These are phyloP conservation scores for Phallus indusiatus DNA, from an alignment of 768 basidiomycete genomes.

Conservation along the genomic window DNA sequence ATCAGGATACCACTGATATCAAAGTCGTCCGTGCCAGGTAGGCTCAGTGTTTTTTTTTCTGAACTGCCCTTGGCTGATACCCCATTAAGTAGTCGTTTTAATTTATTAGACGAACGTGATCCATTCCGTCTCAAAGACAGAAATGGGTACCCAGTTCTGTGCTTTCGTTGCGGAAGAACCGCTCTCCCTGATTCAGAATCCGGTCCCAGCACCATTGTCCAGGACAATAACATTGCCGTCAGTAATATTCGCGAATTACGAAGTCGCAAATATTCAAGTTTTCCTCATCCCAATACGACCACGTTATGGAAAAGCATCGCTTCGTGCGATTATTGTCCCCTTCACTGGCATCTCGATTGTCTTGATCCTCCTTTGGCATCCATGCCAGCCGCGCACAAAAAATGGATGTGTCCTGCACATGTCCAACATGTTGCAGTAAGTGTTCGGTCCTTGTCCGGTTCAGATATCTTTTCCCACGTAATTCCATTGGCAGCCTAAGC, in stretches of 20 bases:
- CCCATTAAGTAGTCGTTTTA: slow-evolving; percentile 54
- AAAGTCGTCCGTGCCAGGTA: slow-evolving; percentile 79
- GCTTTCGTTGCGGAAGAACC: slow-evolving; percentile 82
- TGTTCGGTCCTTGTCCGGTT: slow-evolving; percentile 10
- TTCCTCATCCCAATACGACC: background rate
- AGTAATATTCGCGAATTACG: background rate
- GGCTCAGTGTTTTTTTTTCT: slow-evolving; percentile 18
- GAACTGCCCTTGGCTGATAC: background rate
- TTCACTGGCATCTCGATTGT: slow-evolving; percentile 97
- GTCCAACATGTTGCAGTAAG: slow-evolving; percentile 78
- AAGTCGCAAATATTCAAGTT: background rate
- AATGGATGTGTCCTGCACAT: slow-evolving; percentile 99
- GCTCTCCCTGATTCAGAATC: slow-evolving; percentile 32
- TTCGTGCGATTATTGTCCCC: slow-evolving; percentile 89
- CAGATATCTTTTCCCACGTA: background rate
- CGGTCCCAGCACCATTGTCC: background rate
- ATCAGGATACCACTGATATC: slow-evolving; percentile 69
- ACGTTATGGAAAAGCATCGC: slow-evolving; percentile 65
- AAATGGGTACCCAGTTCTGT: slow-evolving; percentile 75
- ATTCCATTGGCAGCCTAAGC: slow-evolving; percentile 51
- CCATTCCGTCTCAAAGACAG: slow-evolving; percentile 78
- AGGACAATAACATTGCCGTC: background rate
- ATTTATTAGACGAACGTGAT: slow-evolving; percentile 87
- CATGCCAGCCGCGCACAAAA: slow-evolving; percentile 81
- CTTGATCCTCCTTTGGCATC: slow-evolving; percentile 80